Percentiles rank a stretch among this genome's conserved stretches.
These are phyloP conservation scores for Escallonia herrerae DNA, from an alignment of 129 eudicot genomes.

Conservation along the genomic window DNA sequence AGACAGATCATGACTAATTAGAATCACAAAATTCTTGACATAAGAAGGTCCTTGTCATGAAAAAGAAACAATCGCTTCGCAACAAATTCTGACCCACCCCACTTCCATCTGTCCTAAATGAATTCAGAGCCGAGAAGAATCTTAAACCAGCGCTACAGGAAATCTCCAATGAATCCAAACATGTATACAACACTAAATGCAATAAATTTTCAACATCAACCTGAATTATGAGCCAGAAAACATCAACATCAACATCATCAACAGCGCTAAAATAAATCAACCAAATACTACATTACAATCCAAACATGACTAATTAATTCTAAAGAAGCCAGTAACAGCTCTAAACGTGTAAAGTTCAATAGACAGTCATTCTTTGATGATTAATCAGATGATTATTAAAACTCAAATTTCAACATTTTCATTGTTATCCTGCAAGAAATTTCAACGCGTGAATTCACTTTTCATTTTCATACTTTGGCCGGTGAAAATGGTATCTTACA, in stretches of 20 bases:
- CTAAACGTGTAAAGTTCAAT: background rate
- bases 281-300: background rate
- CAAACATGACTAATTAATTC: background rate
- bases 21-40: too few species aligned
- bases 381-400: too few species aligned
- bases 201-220: background rate
- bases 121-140: background rate
- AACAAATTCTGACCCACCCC: background rate
- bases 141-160: background rate
- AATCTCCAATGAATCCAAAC: background rate
- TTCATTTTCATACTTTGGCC: too few species aligned
- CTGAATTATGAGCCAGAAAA: background rate
- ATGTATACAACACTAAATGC: background rate
- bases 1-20: too few species aligned
- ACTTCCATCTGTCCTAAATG: background rate
- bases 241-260: background rate
- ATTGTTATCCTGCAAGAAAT: too few species aligned
- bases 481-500: too few species aligned
- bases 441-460: too few species aligned
- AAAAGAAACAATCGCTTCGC: background rate
- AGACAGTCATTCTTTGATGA: background rate
- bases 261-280: background rate
- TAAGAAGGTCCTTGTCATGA: background rate
- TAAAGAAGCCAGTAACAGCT: background rate
- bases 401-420: too few species aligned